Base-by-base conservation (phyloP, 306 rosid genomes). In the Sechiopsis laciniata region DNA sequence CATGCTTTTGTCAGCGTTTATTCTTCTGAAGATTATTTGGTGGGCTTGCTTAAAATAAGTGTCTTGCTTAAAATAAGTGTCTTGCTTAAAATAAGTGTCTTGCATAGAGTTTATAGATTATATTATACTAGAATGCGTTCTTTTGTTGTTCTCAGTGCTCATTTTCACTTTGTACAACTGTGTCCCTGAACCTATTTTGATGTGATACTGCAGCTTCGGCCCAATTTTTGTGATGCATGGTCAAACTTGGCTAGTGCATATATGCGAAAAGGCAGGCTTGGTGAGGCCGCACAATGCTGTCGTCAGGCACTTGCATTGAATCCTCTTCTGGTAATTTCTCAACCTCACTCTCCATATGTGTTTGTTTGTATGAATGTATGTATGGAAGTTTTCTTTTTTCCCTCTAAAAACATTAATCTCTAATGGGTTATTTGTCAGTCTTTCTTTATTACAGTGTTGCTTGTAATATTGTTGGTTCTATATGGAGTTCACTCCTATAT, bases 201-300 rank as follows among this genome's bases (percentile, higher is more conserved):
- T 57, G 46, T 55, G 76, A 63, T 75, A 24, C 66, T 83, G 78
- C 87, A 95, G 99, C 89, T 95, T 79, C 91, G 96, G 63, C 99
- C 99, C 69, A 91, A 84, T 87, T 95, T 95, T 80, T 85, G 92
- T 66, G 99, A 95, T 84, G 97, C 99, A 55, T 95, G 97, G 97
- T 89, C 99, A 80, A 95, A 95, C 84, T 78, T 95, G 73, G 96
- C 96, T 22, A 95, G 97, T 83, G 97, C 99, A 13, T 95, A 95
- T 88, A 91, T 95, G 99, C 87, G 97, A 61, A 95, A 95, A 83
- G 99, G 97, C 74, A 87, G 96, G 76, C 95, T 86, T 71, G 84
- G 80, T 16, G 99, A 95, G 85, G 99, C 99, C 14, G 96, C 96
- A 8, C 99, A 91, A 71, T 95, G 97, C 77, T 95, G 99, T 76